phyloP scores from a whole-genome alignment of 1,139 yeast species.

The Taphrina wiesneri region DNA sequence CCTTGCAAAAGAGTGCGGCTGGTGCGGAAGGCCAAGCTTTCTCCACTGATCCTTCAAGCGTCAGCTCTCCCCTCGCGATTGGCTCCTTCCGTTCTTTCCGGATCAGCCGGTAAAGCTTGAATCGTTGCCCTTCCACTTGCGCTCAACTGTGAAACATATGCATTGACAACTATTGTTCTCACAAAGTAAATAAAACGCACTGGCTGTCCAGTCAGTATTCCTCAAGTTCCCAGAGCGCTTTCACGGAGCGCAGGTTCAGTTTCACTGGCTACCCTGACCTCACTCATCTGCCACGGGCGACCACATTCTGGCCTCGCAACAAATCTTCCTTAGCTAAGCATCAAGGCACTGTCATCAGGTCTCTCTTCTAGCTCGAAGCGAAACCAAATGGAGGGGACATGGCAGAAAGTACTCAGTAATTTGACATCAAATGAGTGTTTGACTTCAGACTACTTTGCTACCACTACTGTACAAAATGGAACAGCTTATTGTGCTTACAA shows the following conservation, averaged over 20 bases:
- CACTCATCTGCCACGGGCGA: neutral
- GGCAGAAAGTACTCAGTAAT: neutral
- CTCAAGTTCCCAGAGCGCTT: too few species aligned
- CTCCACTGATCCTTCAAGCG: neutral
- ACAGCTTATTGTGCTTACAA: conserved; percentile 8
- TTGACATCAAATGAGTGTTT: neutral
- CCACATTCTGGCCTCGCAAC: neutral
- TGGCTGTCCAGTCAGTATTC: too few species aligned
- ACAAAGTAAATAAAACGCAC: too few species aligned
- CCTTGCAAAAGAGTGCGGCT: too few species aligned
- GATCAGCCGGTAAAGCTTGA: too few species aligned
- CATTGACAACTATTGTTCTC: too few species aligned
- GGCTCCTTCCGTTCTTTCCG: neutral
- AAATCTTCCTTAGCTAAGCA: neutral
- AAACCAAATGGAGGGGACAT: neutral
- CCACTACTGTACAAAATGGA: neutral
- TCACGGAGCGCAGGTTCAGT: too few species aligned
- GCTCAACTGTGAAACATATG: too few species aligned
- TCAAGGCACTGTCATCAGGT: neutral
- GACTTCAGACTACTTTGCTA: neutral
- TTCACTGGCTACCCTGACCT: too few species aligned
- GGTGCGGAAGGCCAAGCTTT: conserved; percentile 1
- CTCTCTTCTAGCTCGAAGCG: too few species aligned
- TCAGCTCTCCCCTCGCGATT: neutral
- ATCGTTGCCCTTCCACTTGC: too few species aligned